phyloP scores from a whole-genome alignment of 2,329 filamentous ascomycete species.

The Furcasterigmium sp. region DNA sequence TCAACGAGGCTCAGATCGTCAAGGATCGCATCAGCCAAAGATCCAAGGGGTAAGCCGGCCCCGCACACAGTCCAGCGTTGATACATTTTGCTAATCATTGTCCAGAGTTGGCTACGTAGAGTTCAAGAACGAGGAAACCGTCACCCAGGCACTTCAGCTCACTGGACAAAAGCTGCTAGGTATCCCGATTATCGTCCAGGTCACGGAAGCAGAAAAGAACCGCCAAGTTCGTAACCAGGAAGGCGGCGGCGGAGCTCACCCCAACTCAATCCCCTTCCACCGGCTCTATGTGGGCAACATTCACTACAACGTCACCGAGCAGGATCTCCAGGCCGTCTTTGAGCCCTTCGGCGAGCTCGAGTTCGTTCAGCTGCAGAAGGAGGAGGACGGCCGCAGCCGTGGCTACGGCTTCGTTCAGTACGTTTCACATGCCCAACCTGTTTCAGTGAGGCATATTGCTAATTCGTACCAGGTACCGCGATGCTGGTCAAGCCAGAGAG shows the following conservation, averaged over 20 bases:
- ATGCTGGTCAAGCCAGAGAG: conserved; percentile 86
- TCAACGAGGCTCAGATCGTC: conserved; percentile 97
- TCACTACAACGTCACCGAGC: conserved; percentile 97
- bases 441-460: conserved; percentile 18
- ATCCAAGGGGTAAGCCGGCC: conserved; percentile 78
- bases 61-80: too few relatives aligned
- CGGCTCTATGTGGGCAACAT: conserved; percentile 98
- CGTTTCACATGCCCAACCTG: conserved; percentile 34
- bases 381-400: conserved; percentile 82
- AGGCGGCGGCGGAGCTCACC: conserved; percentile 57
- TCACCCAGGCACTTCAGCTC: conserved; percentile 89
- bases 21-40: conserved; percentile 95
- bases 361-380: conserved; percentile 95
- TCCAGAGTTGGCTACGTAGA: conserved; percentile 99
- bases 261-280: conserved; percentile 90
- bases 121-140: conserved; percentile 94
- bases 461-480: conserved; percentile 65
- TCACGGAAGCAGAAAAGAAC: conserved; percentile 99
- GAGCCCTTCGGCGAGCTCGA: conserved; percentile 97
- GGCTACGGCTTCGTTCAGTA: conserved; percentile 99
- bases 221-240: conserved; percentile 86
- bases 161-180: conserved; percentile 97
- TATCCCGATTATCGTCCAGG: conserved; percentile 96
- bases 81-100: too few relatives aligned
- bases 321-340: conserved; percentile 92